Evolutionary conservation across 2,329 filamentous ascomycete genomes (phyloP), one percentile per base, ranked within the genome.

Genomic region (Saccharata proteae): DNA sequence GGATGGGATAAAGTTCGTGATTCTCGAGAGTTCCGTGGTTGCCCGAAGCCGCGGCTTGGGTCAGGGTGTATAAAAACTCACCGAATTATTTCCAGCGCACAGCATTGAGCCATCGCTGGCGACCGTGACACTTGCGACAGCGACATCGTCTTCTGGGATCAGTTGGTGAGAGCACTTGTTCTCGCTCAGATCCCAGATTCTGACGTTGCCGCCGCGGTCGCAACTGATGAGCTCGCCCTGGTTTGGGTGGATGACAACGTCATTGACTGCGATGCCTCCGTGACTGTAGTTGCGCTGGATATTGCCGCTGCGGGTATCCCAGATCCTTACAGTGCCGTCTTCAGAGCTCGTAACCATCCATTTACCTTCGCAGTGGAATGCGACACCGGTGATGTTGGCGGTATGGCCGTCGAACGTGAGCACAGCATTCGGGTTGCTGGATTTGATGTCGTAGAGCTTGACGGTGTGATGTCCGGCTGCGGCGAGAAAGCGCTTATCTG

Each of bases 261-360:
- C 90, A 50, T 94, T 98, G 31, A 88, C 90, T 0, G 90, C 77
- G 19, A 76, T 78, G 32, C 80, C 81, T 31, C 80, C 81, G 54
- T 98, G 90, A 43, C 73, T 78, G 55, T 98, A 98, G 58, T 88
- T 93, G 33, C 90, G 74, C 59, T 98, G 90, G 33, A 96, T 75
- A 36, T 71, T 77, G 26, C 83, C 88, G 9, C 71, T 81, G 27
- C 86, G 68, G 4, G 85, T 93, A 54, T 94, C 88, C 86, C 86
- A 94, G 41, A 94, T 93, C 66, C 93, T 93, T 50, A 94, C 86
- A 1, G 84, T 93, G 46, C 86, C 83, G 51, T 98, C 90, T 58
- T 98, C 90, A 27, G 83, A 93, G 56, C 81, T 92, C 7, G 90
- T 98, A 12, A 96, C 90, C 82, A 98, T 94, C 90, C 90, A 98